phyloP scores from a whole-genome alignment of 202 grass and related monocot genomes.

The Schoenoplectus tabernaemontani region DNA sequence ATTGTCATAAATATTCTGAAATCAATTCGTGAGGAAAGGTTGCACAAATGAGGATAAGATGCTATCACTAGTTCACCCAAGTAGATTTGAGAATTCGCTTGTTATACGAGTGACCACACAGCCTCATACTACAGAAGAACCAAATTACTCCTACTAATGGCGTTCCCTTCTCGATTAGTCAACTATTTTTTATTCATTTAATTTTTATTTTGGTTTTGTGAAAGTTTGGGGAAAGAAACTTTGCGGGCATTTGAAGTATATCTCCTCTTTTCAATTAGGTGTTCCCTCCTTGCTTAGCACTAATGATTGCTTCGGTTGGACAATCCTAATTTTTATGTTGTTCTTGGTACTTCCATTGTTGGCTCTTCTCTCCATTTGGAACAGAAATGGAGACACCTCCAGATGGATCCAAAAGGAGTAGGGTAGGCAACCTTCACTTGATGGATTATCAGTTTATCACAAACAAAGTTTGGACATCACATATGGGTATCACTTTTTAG shows the following conservation, averaged over 20 bases:
- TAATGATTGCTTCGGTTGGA: not conserved
- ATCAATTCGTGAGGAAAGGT: not conserved
- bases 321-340: not conserved
- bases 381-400: not conserved
- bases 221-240: conserved; percentile 1
- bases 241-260: conserved; percentile 4
- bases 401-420: not conserved
- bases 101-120: not conserved
- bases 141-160: too few species aligned
- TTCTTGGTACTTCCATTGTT: not conserved
- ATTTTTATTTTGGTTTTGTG: not conserved
- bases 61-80: not conserved
- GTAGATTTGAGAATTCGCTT: not conserved
- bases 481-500: too few species aligned
- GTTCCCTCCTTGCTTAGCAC: not conserved
- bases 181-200: not conserved
- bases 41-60: not conserved
- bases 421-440: not conserved
- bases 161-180: not conserved
- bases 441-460: not conserved
- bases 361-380: not conserved
- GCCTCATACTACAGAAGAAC: not conserved
- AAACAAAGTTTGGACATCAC: too few species aligned
- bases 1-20: not conserved
- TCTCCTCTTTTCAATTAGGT: not conserved